Conservation (phyloP, 176 grass and related monocot genomes). For the Alloteropsis semialata region DNA sequence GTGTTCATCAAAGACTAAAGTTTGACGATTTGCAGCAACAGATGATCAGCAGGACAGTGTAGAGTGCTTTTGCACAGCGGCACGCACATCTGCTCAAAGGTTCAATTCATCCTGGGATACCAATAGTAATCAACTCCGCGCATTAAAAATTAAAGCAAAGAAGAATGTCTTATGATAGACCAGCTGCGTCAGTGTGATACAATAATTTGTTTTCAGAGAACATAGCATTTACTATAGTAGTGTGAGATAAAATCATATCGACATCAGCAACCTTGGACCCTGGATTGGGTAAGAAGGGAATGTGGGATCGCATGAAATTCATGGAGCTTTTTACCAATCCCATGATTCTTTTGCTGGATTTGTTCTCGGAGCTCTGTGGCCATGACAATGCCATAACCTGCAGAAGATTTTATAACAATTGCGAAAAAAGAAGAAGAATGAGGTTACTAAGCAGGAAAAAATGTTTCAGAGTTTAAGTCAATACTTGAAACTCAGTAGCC, state of each 20-base stretch:
- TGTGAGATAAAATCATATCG: background rate
- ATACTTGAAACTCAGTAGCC: too few species aligned
- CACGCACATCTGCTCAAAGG: background rate
- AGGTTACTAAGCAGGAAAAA: too few species aligned
- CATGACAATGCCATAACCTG: constrained; percentile 54
- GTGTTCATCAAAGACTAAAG: background rate
- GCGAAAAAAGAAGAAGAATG: too few species aligned
- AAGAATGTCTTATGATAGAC: background rate
- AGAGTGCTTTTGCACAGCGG: constrained; percentile 8
- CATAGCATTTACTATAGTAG: constrained; percentile 15
- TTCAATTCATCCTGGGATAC: constrained; percentile 23
- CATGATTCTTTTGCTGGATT: constrained; percentile 18
- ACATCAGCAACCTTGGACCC: constrained; percentile 24
- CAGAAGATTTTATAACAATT: background rate
- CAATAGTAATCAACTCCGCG: background rate
- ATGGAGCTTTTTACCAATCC: constrained; percentile 29
- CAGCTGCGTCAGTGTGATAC: background rate
- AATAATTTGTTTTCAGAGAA: background rate
- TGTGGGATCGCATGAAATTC: constrained; percentile 27
- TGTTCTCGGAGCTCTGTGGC: constrained; percentile 19
- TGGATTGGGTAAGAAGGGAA: constrained; percentile 9
- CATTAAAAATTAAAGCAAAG: background rate
- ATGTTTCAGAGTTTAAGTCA: too few species aligned
- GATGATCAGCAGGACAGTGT: constrained; percentile 16
- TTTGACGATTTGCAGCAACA: background rate